Conservation (phyloP, 106 monocot genomes). For the Triglochin maritima region DNA sequence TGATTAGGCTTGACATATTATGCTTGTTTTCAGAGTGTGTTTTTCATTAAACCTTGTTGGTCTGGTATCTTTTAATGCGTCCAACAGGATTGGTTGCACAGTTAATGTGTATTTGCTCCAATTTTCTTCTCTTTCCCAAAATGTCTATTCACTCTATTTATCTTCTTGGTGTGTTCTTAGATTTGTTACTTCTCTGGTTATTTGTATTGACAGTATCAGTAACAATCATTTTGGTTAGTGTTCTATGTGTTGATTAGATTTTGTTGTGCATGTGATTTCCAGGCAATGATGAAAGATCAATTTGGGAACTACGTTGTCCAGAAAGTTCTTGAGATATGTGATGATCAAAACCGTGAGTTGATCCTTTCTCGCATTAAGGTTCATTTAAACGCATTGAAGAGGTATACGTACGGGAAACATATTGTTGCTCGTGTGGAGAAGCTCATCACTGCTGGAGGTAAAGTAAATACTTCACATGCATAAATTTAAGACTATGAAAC, state of each 20-base stretch:
- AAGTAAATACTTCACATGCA: neutral
- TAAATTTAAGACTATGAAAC: neutral
- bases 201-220: no score
- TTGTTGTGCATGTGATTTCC: neutral
- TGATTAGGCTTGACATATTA: no score
- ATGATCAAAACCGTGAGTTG: constrained; percentile 20
- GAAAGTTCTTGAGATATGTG: constrained; percentile 23
- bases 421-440: constrained; percentile 25
- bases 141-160: no score
- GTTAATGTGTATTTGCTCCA: no score
- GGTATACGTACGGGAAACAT: constrained; percentile 20
- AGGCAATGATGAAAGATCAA: constrained; percentile 30
- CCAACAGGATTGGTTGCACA: no score
- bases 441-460: constrained; percentile 16
- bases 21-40: no score
- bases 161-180: no score
- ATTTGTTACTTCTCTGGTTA: no score
- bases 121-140: no score
- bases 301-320: constrained; percentile 27
- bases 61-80: no score
- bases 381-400: constrained; percentile 14
- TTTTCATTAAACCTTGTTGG: no score
- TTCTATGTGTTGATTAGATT: neutral
- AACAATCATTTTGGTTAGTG: no score
- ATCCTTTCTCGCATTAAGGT: constrained; percentile 21